phyloP scores from a whole-genome alignment of 2,329 filamentous ascomycete species.

The Xylariaceae sp. region DNA sequence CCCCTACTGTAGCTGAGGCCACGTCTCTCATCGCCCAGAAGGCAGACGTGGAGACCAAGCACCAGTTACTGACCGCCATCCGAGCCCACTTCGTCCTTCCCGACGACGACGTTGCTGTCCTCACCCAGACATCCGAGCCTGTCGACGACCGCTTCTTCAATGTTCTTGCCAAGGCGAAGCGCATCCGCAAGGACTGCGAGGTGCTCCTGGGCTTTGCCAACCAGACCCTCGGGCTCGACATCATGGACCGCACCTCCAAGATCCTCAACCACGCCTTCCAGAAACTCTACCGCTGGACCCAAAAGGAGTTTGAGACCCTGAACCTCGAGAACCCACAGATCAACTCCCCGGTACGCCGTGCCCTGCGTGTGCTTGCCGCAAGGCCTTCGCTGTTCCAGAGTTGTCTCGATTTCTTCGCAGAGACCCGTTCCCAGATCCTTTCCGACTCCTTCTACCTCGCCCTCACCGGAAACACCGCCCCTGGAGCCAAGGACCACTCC shows the following conservation, averaged over 20 bases:
- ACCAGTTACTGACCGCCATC: slow-evolving; percentile 73
- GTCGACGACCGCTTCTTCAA: slow-evolving; percentile 84
- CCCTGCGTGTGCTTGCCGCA: slow-evolving; percentile 83
- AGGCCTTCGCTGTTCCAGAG: slow-evolving; percentile 86
- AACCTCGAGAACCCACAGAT: slow-evolving; percentile 95
- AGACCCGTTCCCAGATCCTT: slow-evolving; percentile 79
- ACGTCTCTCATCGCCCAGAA: slow-evolving; percentile 68
- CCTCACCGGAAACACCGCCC: slow-evolving; percentile 66
- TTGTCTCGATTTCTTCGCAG: slow-evolving; percentile 88
- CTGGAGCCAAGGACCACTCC: slow-evolving; percentile 54
- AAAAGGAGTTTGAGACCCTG: slow-evolving; percentile 85
- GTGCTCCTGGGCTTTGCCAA: slow-evolving; percentile 85
- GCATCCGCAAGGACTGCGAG: slow-evolving; percentile 84
- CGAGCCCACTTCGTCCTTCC: slow-evolving; percentile 79
- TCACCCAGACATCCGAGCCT: slow-evolving; percentile 76
- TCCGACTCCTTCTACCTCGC: slow-evolving; percentile 88
- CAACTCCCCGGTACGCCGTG: slow-evolving; percentile 75
- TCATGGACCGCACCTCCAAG: slow-evolving; percentile 87
- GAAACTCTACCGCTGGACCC: slow-evolving; percentile 93
- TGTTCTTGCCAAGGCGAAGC: slow-evolving; percentile 73
- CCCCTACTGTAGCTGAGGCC: slow-evolving; percentile 72
- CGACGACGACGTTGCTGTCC: slow-evolving; percentile 69
- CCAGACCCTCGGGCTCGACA: slow-evolving; percentile 79
- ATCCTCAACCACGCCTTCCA: slow-evolving; percentile 87
- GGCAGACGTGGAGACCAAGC: slow-evolving; percentile 72